phyloP scores from a whole-genome alignment of 108 stramenopile genomes.

The Mediolabrus comicus region DNA sequence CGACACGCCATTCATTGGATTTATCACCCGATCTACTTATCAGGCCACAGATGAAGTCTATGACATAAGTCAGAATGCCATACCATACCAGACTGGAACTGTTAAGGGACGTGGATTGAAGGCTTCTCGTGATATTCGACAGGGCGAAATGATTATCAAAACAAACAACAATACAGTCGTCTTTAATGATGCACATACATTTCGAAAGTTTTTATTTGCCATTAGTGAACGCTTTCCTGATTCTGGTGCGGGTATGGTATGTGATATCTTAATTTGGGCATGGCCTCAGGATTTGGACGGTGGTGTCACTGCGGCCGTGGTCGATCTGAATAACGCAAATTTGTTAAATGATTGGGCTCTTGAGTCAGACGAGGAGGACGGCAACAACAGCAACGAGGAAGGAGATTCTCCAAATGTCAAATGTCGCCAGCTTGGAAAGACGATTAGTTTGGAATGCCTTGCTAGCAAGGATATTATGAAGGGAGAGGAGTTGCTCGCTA shows the following conservation, averaged over 20 bases:
- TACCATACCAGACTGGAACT: not conserved
- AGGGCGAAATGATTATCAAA: slow-evolving; percentile 1
- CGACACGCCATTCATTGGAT: not conserved
- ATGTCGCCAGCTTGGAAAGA: too few relatives aligned
- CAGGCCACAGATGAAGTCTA: not conserved
- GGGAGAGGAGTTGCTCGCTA: slow-evolving; percentile 7
- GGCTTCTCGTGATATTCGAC: not conserved
- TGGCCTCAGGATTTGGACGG: not conserved
- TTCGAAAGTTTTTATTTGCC: slow-evolving; percentile 10
- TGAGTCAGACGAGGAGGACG: too few relatives aligned
- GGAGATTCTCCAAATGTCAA: not conserved
- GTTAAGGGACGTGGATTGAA: not conserved
- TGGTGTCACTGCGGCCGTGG: not conserved
- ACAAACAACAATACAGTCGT: slow-evolving; percentile 7
- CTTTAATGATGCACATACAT: not conserved
- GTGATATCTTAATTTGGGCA: slow-evolving; percentile 11
- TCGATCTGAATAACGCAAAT: not conserved
- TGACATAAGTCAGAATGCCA: not conserved
- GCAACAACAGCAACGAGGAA: not conserved
- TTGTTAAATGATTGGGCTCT: not conserved
- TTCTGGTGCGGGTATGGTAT: slow-evolving; percentile 1
- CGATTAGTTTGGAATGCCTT: not conserved
- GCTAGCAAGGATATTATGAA: slow-evolving; percentile 2
- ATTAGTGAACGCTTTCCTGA: slow-evolving; percentile 1
- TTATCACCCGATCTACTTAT: not conserved